Evolutionary conservation across 306 rosid genomes (phyloP), one percentile per base, ranked within the genome.

Genomic region (Luffa acutangula): DNA sequence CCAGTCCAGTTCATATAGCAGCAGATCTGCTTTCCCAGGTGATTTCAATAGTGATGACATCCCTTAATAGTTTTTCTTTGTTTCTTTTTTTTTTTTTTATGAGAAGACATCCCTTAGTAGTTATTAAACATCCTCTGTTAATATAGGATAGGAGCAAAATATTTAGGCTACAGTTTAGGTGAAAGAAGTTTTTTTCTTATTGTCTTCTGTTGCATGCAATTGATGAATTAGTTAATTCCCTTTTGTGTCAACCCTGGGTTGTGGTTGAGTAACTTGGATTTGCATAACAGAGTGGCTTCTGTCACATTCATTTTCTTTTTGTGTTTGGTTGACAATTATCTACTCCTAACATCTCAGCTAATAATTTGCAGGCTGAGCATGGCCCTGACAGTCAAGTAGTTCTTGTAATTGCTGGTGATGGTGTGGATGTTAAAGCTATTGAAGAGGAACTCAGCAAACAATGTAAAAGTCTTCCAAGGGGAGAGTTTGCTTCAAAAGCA

Each of bases 331-430:
- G 51, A 9, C 25, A 5, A 41, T 57, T 39, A 37, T 41, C 31
- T 18, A 3, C 56, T 3, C 21, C 54, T 20, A 21, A 76, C 66
- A 57, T 57, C 31, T 62, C 17, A 41, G 67, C 10, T 76, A 75
- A 81, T 63, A 79, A 70, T 78, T 82, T 75, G 82, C 96, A 95
- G 99, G 99, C 99, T 31, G 99, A 95, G 85, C 99, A 95, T 76
- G 99, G 99, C 71, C 97, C 99, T 69, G 99, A 95, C 79, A 95
- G 97, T 89, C 99, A 95, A 84, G 99, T 95, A 77, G 99, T 95
- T 89, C 99, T 95, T 84, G 97, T 93, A 79, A 85, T 92, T 76
- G 82, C 91, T 54, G 99, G 97, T 60, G 97, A 91, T 83, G 96
- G 87, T 85, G 97, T 87, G 65, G 89, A 95, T 88, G 48, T 88